Conservation (phyloP, 352 stramenopile genomes). For the Pythium myriotylum region DNA sequence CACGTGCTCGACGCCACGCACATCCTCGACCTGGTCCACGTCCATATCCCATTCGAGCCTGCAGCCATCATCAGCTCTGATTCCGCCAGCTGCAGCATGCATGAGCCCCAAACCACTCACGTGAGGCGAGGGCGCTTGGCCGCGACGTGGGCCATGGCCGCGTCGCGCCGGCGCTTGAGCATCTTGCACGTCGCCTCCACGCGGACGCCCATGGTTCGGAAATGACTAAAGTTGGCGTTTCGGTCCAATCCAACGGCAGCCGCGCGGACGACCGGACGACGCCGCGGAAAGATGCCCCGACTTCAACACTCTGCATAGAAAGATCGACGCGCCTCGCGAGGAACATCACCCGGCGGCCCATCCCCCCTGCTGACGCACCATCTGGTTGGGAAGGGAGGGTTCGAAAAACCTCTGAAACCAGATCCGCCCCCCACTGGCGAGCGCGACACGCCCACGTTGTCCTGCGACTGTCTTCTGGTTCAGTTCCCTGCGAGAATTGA, state of each 20-base stretch:
- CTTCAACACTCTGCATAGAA: constrained; percentile 24
- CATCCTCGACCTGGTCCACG: neutral
- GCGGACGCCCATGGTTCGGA: constrained; percentile 14
- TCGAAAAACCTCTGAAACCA: constrained; percentile 1
- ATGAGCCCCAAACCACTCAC: no score
- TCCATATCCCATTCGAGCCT: constrained; percentile 1
- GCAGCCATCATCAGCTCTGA: constrained; percentile 1
- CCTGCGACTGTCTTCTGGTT: neutral
- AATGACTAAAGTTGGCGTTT: constrained; percentile 9
- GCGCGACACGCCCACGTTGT: no score
- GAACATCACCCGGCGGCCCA: constrained; percentile 10
- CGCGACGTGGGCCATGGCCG: constrained; percentile 10
- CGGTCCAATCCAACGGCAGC: neutral
- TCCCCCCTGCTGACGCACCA: constrained; percentile 16
- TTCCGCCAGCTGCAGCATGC: no score
- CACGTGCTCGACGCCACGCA: constrained; percentile 7
- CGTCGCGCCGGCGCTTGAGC: constrained; percentile 3
- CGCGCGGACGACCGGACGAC: constrained; percentile 14
- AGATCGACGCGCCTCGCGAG: constrained; percentile 5
- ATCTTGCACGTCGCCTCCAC: constrained; percentile 7
- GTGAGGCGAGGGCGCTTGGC: neutral
- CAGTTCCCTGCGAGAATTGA: no score
- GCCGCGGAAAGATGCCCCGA: constrained; percentile 8
- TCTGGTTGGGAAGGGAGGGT: constrained; percentile 7
- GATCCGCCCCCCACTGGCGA: constrained; percentile 1